Evolutionary conservation across 23 red algal genomes (phyloP).

Genomic region (Cyanidium caldarium): DNA sequence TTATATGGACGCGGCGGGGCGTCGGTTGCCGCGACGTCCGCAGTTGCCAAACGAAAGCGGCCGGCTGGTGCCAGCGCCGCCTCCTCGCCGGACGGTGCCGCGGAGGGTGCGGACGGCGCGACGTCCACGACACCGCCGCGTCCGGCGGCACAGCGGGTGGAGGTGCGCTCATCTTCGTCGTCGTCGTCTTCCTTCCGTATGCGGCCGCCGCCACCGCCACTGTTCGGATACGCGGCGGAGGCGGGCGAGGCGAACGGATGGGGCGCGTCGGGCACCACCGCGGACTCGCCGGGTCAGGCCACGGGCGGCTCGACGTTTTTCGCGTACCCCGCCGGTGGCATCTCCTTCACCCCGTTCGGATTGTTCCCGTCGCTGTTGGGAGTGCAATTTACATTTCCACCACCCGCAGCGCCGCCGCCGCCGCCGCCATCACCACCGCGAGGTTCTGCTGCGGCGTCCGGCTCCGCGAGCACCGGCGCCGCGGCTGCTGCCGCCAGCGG

Average conservation of each 20-base stretch:
- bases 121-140: too few species aligned
- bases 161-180: too few species aligned
- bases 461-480: neutral
- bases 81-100: neutral
- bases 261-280: too few species aligned
- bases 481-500: neutral
- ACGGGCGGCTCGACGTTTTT: neutral
- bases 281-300: too few species aligned
- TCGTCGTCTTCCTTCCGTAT: too few species aligned
- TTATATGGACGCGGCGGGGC: conserved; percentile 68
- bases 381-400: neutral
- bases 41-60: too few species aligned
- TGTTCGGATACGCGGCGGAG: neutral
- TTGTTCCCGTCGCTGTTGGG: neutral
- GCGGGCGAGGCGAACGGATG: neutral
- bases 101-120: neutral
- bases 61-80: neutral
- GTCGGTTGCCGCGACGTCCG: too few species aligned
- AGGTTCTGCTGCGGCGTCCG: too few species aligned
- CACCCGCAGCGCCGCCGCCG: too few species aligned
- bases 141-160: neutral
- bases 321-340: neutral
- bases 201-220: neutral
- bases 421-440: too few species aligned
- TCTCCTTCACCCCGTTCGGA: conserved; percentile 4